Evolutionary conservation across 1,139 yeast genomes (phyloP), one percentile per base, ranked within the genome.

Genomic region (Protomyces pachydermus): DNA sequence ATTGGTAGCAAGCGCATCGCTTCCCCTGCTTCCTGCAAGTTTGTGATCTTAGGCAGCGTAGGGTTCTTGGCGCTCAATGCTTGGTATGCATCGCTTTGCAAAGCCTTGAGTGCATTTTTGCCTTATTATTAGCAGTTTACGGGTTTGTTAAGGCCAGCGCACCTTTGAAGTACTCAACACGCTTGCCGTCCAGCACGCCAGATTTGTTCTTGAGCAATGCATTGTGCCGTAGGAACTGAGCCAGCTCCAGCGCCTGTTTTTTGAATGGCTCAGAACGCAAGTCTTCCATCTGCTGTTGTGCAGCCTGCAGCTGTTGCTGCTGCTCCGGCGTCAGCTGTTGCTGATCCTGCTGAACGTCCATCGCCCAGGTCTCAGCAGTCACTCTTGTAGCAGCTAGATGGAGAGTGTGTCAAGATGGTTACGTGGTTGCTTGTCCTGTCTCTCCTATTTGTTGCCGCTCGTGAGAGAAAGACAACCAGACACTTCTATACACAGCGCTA

Each of bases 101-200:
- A 80, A 0, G 95, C 95, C 70, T 98, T 80, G 16, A 84, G 77
- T 55, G 90, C 87, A 71, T 98, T 82, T 75, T 95, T 93, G 74
- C 74, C 75, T 67, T 23, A 38, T n/a, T 16, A 16, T 28, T 12
- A 39, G 45, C 37, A 42, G 20, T 38, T 39, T 60, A n/a, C 16
- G 38, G 38, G 37, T 14, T n/a, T 14, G 37, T 39, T 3, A 9
- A n/a, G 25, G 23, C 4, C 9, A 18, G 2, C 32, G 6, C 53
- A 71, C 80, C 88, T 70, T 96, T 81, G 81, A 93, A 93, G 74
- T 93, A 91, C 67, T 89, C 95, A 52, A 84, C 81, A 45, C 83
- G 83, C 67, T 83, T 82, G 63, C 87, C 87, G 71, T 85, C 85
- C 65, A 88, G 78, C 54, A 87, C 77, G 5, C 97, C 98, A 66